Evolutionary conservation across 2,329 filamentous ascomycete genomes (phyloP).

Genomic region (Akanthomyces muscarius): DNA sequence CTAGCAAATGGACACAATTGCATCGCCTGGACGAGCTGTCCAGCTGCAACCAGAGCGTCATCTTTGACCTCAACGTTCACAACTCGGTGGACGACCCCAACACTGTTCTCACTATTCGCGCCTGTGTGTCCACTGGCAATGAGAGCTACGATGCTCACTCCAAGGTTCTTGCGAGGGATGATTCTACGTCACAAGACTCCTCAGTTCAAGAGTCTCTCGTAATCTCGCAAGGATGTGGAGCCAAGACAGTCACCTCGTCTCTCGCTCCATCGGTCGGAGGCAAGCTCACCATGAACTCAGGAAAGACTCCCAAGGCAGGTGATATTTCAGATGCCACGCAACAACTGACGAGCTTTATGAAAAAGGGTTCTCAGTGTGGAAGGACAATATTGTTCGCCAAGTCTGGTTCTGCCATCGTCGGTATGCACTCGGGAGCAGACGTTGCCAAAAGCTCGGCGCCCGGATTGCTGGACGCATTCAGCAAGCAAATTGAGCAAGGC

Average conservation of each 20-base stretch:
- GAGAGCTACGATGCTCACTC: no score
- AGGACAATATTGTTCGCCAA: background rate
- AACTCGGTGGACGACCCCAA: background rate
- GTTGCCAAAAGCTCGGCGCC: background rate
- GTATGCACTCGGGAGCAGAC: background rate
- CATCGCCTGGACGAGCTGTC: background rate
- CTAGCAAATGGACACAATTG: background rate
- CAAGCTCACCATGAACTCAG: no score
- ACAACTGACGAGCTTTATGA: background rate
- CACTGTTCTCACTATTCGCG: background rate
- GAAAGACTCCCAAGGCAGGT: background rate
- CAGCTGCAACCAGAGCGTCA: background rate
- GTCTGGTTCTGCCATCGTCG: background rate
- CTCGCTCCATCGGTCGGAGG: no score
- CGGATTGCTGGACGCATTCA: background rate
- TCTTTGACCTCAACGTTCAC: conserved; percentile 4
- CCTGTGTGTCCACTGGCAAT: background rate
- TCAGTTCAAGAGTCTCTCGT: no score
- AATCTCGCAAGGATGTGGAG: no score
- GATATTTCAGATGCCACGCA: background rate
- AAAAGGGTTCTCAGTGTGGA: background rate
- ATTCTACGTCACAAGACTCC: no score
- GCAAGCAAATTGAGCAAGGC: background rate
- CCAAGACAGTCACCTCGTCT: no score
- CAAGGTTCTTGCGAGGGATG: no score